These are phyloP conservation scores for Penicillium malachiteum DNA, from an alignment of 495 filamentous ascomycete species.

Conservation along the genomic window DNA sequence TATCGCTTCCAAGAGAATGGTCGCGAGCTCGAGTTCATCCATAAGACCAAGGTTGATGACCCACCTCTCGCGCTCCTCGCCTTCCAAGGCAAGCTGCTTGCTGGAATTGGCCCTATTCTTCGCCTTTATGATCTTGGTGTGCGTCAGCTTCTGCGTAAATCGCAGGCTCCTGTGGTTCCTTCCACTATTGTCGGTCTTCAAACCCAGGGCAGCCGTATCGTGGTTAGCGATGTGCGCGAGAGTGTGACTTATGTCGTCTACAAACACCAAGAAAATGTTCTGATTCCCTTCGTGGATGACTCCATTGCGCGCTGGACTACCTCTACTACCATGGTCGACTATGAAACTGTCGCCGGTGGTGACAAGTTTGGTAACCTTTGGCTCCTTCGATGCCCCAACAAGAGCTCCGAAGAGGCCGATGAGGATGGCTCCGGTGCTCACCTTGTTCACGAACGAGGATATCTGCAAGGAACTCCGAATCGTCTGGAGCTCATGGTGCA, in stretches of 20 bases:
- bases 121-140: slow-evolving; percentile 89
- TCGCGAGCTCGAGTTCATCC: slow-evolving; percentile 84
- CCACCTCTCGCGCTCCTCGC: slow-evolving; percentile 84
- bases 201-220: slow-evolving; percentile 87
- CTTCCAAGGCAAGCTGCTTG: slow-evolving; percentile 88
- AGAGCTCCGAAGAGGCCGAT: slow-evolving; percentile 83
- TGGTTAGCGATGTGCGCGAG: slow-evolving; percentile 89
- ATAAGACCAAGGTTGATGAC: slow-evolving; percentile 88
- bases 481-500: slow-evolving; percentile 81
- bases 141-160: slow-evolving; percentile 86
- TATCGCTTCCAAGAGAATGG: slow-evolving; percentile 90
- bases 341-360: slow-evolving; percentile 91
- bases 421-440: slow-evolving; percentile 90
- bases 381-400: slow-evolving; percentile 83
- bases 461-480: slow-evolving; percentile 85
- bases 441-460: slow-evolving; percentile 80
- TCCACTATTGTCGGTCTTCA: slow-evolving; percentile 83
- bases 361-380: slow-evolving; percentile 98
- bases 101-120: slow-evolving; percentile 78
- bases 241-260: slow-evolving; percentile 89
- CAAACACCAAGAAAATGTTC: slow-evolving; percentile 83
- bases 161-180: slow-evolving; percentile 74
- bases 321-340: slow-evolving; percentile 89
- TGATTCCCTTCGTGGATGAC: slow-evolving; percentile 93
- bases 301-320: slow-evolving; percentile 85